Percentiles rank a stretch among this genome's conserved stretches.
Evolutionary conservation across 2,329 filamentous ascomycete species (phyloP).

Genomic region (Fusarium tuaranense): DNA sequence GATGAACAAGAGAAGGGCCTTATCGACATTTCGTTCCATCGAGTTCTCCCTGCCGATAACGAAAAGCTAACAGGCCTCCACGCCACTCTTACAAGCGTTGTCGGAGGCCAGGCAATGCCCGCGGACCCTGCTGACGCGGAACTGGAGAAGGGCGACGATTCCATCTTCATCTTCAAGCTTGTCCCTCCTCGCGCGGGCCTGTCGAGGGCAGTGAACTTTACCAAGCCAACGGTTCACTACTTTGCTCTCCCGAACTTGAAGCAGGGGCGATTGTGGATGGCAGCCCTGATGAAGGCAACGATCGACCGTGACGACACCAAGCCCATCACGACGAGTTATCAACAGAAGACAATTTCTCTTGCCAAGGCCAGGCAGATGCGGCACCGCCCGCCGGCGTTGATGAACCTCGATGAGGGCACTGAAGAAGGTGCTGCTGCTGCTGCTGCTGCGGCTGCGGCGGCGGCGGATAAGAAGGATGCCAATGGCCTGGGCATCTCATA

Average conservation of each 20-base stretch:
- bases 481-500: conserved; percentile 58
- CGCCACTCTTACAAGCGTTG: conserved; percentile 91
- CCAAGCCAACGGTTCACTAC: conserved; percentile 96
- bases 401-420: conserved; percentile 69
- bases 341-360: conserved; percentile 95
- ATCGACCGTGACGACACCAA: conserved; percentile 90
- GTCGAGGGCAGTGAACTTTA: conserved; percentile 94
- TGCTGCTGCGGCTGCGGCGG: not conserved
- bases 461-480: conserved; percentile 37
- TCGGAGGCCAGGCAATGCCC: conserved; percentile 53
- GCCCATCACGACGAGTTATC: conserved; percentile 90
- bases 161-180: conserved; percentile 98
- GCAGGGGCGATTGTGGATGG: conserved; percentile 96
- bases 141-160: conserved; percentile 67
- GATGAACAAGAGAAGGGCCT: conserved; percentile 94
- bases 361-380: conserved; percentile 89
- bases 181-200: conserved; percentile 89
- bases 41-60: conserved; percentile 93
- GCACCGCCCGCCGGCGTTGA: conserved; percentile 89
- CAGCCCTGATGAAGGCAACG: conserved; percentile 97
- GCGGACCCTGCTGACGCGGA: conserved; percentile 63
- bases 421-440: conserved; percentile 42
- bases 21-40: conserved; percentile 97
- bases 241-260: conserved; percentile 94
- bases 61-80: conserved; percentile 92